These are phyloP conservation scores for Trametes cubensis DNA, from an alignment of 768 basidiomycete species.

Conservation along the genomic window DNA sequence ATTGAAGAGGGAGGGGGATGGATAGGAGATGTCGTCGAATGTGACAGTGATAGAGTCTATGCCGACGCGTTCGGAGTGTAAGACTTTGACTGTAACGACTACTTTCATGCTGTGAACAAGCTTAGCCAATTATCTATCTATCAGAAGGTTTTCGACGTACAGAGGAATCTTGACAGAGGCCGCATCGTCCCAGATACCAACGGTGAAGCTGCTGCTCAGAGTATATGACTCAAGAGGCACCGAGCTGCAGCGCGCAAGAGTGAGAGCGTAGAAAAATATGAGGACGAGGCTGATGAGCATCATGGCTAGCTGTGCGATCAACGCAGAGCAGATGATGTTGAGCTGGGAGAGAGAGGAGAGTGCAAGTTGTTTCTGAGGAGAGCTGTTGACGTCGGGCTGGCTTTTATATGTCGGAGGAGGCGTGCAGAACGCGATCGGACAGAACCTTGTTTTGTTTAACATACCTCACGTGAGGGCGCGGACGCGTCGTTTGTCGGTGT, in stretches of 20 bases:
- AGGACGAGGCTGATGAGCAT: slow-evolving; percentile 7
- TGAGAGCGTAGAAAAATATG: not conserved
- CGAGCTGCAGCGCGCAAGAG: not conserved
- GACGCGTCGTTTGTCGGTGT: slow-evolving; percentile 8
- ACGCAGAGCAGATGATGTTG: not conserved
- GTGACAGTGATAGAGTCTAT: no score
- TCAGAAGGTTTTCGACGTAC: not conserved
- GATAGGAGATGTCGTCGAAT: no score
- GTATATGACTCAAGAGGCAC: not conserved
- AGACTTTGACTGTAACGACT: no score
- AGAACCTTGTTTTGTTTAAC: slow-evolving; percentile 13
- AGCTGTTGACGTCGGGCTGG: not conserved
- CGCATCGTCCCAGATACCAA: not conserved
- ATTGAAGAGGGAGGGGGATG: no score
- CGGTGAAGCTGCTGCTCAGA: slow-evolving; percentile 2
- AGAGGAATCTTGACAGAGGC: not conserved
- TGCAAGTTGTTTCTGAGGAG: not conserved
- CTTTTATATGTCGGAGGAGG: not conserved
- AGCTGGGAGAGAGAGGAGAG: not conserved
- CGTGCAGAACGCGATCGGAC: slow-evolving; percentile 10
- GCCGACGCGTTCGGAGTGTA: no score
- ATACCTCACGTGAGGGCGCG: slow-evolving; percentile 5
- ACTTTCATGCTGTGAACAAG: no score
- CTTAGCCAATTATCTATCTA: no score
- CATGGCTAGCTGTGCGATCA: not conserved